Evolutionary conservation across 495 filamentous ascomycete genomes (phyloP).

Genomic region (Polyplosphaeria fusca): DNA sequence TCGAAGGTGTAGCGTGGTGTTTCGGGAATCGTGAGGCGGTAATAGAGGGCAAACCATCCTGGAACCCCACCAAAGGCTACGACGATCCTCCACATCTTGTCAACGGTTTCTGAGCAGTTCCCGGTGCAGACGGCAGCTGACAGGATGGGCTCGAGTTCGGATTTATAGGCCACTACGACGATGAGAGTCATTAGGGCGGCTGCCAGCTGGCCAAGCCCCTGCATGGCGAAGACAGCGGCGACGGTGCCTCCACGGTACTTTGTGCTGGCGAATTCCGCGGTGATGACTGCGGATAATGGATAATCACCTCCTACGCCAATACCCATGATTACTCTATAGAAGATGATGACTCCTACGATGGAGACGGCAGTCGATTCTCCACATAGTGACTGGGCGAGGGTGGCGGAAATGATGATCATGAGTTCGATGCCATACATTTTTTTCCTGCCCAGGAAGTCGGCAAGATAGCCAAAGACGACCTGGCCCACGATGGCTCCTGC

Average conservation of each 20-base stretch:
- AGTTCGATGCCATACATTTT: conserved; percentile 85
- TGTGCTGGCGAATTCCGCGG: conserved; percentile 79
- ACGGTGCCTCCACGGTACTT: conserved; percentile 84
- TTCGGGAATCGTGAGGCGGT: conserved; percentile 84
- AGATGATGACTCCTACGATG: conserved; percentile 73
- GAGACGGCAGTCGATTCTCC: conserved; percentile 63
- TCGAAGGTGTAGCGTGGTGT: conserved; percentile 82
- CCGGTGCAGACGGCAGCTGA: conserved; percentile 56
- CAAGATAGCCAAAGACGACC: conserved; percentile 73
- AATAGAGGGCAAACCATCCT: conserved; percentile 74
- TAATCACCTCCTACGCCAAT: conserved; percentile 78
- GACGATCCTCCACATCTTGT: conserved; percentile 79
- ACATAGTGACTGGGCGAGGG: conserved; percentile 69
- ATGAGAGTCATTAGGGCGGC: conserved; percentile 71
- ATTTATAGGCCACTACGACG: conserved; percentile 66
- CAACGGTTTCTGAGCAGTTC: conserved; percentile 64
- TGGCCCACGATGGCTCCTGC: conserved; percentile 83
- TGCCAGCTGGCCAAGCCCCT: conserved; percentile 71
- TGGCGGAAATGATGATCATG: conserved; percentile 82
- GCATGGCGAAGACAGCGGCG: conserved; percentile 78
- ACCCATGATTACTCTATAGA: conserved; percentile 80
- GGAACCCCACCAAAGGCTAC: conserved; percentile 78
- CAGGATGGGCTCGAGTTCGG: conserved; percentile 54
- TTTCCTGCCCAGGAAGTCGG: conserved; percentile 74
- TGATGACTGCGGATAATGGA: conserved; percentile 81